phyloP scores from a whole-genome alignment of 2,329 filamentous ascomycete genomes.

The Dendrostoma leiphaemia region DNA sequence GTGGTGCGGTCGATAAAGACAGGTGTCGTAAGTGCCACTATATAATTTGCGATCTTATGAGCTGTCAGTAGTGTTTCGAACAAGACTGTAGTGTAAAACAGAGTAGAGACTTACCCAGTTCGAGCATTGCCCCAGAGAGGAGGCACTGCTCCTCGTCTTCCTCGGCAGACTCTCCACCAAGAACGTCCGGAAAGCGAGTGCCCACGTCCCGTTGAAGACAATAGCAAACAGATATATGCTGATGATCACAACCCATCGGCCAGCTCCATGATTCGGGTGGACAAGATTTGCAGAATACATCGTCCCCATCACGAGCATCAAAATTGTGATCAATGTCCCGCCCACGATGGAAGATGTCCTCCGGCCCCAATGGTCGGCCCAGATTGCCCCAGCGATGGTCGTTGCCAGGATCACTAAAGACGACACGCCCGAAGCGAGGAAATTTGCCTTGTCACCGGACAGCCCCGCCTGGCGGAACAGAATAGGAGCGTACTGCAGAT shows the following conservation, averaged over 20 bases:
- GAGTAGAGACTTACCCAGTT: constrained; percentile 42
- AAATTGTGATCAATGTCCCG: constrained; percentile 46
- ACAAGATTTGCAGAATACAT: constrained; percentile 45
- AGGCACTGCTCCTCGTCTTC: constrained; percentile 52
- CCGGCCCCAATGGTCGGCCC: constrained; percentile 56
- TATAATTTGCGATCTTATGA: constrained; percentile 39
- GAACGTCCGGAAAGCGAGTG: constrained; percentile 51
- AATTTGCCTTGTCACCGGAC: constrained; percentile 47
- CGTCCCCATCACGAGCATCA: constrained; percentile 53
- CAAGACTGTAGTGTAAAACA: background rate
- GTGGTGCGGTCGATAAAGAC: constrained; percentile 36
- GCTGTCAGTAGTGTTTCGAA: background rate
- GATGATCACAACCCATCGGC: constrained; percentile 49
- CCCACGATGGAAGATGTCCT: constrained; percentile 51
- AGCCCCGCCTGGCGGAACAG: constrained; percentile 61
- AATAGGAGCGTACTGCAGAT: constrained; percentile 60
- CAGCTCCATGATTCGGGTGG: constrained; percentile 33
- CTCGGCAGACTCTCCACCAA: constrained; percentile 56
- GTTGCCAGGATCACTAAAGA: constrained; percentile 54
- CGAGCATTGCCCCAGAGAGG: constrained; percentile 50
- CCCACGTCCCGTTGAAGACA: constrained; percentile 48
- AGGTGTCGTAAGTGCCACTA: constrained; percentile 44
- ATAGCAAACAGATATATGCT: constrained; percentile 49
- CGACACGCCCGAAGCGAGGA: constrained; percentile 59
- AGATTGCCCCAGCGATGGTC: constrained; percentile 52